Percentiles rank a stretch among this genome's conserved stretches.
These are phyloP conservation scores for Arthroderma sp. DNA, from an alignment of 2,329 filamentous ascomycete genomes.

Conservation along the genomic window DNA sequence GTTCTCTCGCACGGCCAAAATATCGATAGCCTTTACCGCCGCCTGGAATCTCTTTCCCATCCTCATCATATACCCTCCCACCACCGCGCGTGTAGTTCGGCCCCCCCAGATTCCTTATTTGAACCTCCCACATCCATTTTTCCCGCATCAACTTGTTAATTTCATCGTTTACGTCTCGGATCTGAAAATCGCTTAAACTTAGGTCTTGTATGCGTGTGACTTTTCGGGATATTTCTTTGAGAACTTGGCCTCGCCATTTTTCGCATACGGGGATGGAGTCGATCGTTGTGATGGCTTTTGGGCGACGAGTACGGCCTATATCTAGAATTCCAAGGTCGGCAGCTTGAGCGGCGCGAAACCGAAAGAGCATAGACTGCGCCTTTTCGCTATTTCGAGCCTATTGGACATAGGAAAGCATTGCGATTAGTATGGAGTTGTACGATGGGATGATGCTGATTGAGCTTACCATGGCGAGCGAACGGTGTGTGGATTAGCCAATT, in stretches of 20 bases:
- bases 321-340: conserved; percentile 94
- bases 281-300: conserved; percentile 80
- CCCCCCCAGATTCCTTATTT: conserved; percentile 89
- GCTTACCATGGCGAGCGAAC: background rate
- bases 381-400: conserved; percentile 96
- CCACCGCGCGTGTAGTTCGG: conserved; percentile 86
- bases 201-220: conserved; percentile 90
- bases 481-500: background rate
- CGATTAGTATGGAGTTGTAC: background rate
- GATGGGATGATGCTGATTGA: background rate
- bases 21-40: conserved; percentile 88
- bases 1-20: conserved; percentile 77
- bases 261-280: conserved; percentile 77
- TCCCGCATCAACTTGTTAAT: conserved; percentile 99
- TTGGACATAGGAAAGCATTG: background rate
- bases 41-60: conserved; percentile 54
- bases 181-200: conserved; percentile 87
- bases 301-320: conserved; percentile 74
- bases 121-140: conserved; percentile 98
- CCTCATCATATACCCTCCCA: conserved; percentile 59
- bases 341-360: conserved; percentile 95
- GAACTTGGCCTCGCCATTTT: conserved; percentile 94
- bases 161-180: conserved; percentile 95
- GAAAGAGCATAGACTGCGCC: conserved; percentile 99
- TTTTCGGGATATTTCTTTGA: conserved; percentile 95